Percentiles rank a stretch among this genome's conserved stretches.
These are phyloP conservation scores for Herpetomonas tarakana DNA, from an alignment of 208 protist species.

Conservation along the genomic window DNA sequence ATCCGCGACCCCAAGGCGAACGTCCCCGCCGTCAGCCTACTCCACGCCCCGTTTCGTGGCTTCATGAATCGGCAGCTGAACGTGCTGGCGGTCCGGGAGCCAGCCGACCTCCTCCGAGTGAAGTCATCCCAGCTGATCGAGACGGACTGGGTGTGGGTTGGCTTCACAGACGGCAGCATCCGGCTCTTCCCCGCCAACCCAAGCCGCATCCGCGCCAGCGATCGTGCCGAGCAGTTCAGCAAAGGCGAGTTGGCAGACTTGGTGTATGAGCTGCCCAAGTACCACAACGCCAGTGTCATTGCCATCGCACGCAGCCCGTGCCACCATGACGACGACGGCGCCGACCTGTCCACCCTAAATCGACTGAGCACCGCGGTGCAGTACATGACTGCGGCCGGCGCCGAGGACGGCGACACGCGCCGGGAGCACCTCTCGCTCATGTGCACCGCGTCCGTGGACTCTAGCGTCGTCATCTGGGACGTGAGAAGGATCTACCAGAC, in stretches of 20 bases:
- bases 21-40: slow-evolving; percentile 56
- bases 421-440: slow-evolving; percentile 79
- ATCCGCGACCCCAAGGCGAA: slow-evolving; percentile 61
- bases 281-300: slow-evolving; percentile 64
- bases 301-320: slow-evolving; percentile 75
- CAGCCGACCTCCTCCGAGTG: slow-evolving; percentile 57
- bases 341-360: slow-evolving; percentile 32
- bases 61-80: slow-evolving; percentile 67
- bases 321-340: slow-evolving; percentile 42
- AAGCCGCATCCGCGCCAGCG: slow-evolving; percentile 39
- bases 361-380: slow-evolving; percentile 60
- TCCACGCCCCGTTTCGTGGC: slow-evolving; percentile 79
- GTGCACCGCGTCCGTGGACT: slow-evolving; percentile 82
- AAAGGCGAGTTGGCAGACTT: slow-evolving; percentile 58
- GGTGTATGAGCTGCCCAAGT: slow-evolving; percentile 85
- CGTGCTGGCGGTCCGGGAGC: slow-evolving; percentile 56
- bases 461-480: slow-evolving; percentile 83
- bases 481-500: slow-evolving; percentile 71
- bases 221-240: slow-evolving; percentile 41
- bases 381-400: slow-evolving; percentile 14
- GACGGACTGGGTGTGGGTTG: slow-evolving; percentile 89
- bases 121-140: slow-evolving; percentile 53
- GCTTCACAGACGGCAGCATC: slow-evolving; percentile 79
- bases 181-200: slow-evolving; percentile 66
- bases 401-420: slow-evolving; percentile 9